These are phyloP conservation scores for Strobilomyces dryophilus DNA, from an alignment of 768 basidiomycete genomes.

Conservation along the genomic window DNA sequence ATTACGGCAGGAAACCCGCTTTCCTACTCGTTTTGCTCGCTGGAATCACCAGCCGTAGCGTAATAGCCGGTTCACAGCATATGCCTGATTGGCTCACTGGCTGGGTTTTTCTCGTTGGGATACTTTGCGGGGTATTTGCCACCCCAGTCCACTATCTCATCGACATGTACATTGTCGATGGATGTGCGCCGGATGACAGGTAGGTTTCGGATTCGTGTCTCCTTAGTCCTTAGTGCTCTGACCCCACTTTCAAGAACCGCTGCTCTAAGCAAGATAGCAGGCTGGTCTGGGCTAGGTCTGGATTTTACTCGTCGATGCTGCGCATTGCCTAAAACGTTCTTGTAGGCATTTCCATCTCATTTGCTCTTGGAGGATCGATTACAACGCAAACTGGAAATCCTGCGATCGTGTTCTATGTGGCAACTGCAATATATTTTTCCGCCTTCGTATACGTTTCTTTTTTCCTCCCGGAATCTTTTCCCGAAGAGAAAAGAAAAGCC, in stretches of 20 bases:
- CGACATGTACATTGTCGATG: slow-evolving; percentile 29
- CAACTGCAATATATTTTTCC: slow-evolving; percentile 9
- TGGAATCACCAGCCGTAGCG: slow-evolving; percentile 8
- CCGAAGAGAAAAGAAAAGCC: slow-evolving; percentile 19
- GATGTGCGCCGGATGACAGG: slow-evolving; percentile 24
- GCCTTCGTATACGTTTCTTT: slow-evolving; percentile 20
- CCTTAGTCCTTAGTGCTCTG: background rate
- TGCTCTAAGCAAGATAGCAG: slow-evolving; percentile 22
- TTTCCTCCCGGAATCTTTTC: slow-evolving; percentile 31
- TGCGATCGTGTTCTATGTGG: slow-evolving; percentile 20
- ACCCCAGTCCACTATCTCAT: slow-evolving; percentile 17
- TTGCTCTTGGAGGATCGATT: slow-evolving; percentile 26
- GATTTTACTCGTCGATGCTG: background rate
- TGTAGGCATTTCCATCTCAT: slow-evolving; percentile 26
- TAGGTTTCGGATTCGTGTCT: background rate
- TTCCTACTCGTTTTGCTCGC: slow-evolving; percentile 10
- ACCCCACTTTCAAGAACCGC: slow-evolving; percentile 20
- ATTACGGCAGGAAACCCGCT: slow-evolving; percentile 24
- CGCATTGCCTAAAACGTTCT: background rate
- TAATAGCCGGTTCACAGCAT: slow-evolving; percentile 17
- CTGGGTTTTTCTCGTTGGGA: slow-evolving; percentile 17
- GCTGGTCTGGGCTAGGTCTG: slow-evolving; percentile 29
- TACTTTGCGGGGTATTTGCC: slow-evolving; percentile 16
- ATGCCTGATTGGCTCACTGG: slow-evolving; percentile 11
- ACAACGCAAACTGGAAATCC: slow-evolving; percentile 24